A percentile compares a stretch with the other conserved stretches of the same genome.
phyloP scores from a whole-genome alignment of 2,329 filamentous ascomycete species.

The Ascochyta lentis region DNA sequence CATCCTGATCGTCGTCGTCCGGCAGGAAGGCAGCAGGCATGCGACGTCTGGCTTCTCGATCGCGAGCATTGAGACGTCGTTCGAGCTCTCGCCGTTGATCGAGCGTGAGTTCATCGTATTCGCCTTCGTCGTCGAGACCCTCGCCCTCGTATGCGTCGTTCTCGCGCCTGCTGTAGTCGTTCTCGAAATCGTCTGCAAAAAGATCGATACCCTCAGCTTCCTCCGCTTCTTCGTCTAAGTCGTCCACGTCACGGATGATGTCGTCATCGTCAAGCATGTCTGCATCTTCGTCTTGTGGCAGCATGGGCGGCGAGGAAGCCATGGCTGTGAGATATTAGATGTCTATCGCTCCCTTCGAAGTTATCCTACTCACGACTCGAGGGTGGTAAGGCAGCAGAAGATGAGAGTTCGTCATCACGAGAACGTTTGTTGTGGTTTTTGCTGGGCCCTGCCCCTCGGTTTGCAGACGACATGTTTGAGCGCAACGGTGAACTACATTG shows the following conservation, averaged over 20 bases:
- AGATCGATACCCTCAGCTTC: constrained; percentile 74
- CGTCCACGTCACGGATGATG: constrained; percentile 68
- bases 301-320: constrained; percentile 68
- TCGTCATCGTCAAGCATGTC: constrained; percentile 74
- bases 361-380: constrained; percentile 65
- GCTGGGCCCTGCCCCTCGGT: constrained; percentile 68
- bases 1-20: constrained; percentile 86
- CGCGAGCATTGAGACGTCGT: constrained; percentile 73
- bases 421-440: constrained; percentile 70
- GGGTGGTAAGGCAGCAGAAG: constrained; percentile 64
- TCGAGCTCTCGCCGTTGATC: constrained; percentile 74
- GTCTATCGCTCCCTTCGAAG: constrained; percentile 2
- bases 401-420: constrained; percentile 66
- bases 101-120: constrained; percentile 73
- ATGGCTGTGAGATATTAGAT: constrained; percentile 52
- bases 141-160: constrained; percentile 70
- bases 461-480: constrained; percentile 81
- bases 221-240: constrained; percentile 72
- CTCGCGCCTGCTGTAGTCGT: constrained; percentile 63
- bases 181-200: constrained; percentile 73
- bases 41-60: constrained; percentile 70
- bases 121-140: constrained; percentile 81
- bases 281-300: constrained; percentile 73
- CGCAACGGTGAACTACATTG: constrained; percentile 77
- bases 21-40: constrained; percentile 77